Evolutionary conservation across 2,329 filamentous ascomycete species (phyloP), one percentile per base, ranked within the genome.

Genomic region (Aureobasidium sp.): DNA sequence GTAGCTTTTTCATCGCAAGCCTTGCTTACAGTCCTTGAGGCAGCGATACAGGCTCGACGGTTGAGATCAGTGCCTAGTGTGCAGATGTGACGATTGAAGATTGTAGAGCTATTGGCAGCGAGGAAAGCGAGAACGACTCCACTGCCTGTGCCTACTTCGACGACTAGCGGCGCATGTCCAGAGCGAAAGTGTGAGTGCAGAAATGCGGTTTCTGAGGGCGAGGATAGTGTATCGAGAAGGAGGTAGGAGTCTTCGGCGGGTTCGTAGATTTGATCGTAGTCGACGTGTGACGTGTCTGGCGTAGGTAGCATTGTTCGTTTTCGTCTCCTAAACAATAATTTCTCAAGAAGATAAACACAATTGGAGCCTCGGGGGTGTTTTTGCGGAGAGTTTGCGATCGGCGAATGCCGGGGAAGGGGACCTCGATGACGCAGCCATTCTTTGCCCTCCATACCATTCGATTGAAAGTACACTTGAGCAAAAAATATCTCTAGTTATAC

Each of bases 161-260:
- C 84, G 36, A 97, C 84, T 1, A 97, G 79, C 1, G 85, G 78
- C 1, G 82, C 70, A 31, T 55, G n/a, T 15, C 65, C 64, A 13
- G 68, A 43, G 29, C 64, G 63, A 75, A 97, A 97, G 50, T 87
- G 88, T 7, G 79, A 66, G 23, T 84, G 83, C 25, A 98, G 88
- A 78, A 94, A 97, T 29, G 81, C 71, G 5, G 84, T 88, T 79
- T 97, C 94, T 2, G 86, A 77, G 0, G 83, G 67, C 2, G 90
- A 91, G 0, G 95, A 95, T 51, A 99, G 87, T 0, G 95, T 97
- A 81, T 99, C 95, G 36, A 99, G 88, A 56, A 99, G 87, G 51
- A 99, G 88, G 76, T 94, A 99, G 7, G 95, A 98, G 82, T 99
- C 96, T 80, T 99, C 96, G 15, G 95, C 92, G 42, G 96, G 96